Conservation (phyloP, 345 rosid species). For the Brassica incana region DNA sequence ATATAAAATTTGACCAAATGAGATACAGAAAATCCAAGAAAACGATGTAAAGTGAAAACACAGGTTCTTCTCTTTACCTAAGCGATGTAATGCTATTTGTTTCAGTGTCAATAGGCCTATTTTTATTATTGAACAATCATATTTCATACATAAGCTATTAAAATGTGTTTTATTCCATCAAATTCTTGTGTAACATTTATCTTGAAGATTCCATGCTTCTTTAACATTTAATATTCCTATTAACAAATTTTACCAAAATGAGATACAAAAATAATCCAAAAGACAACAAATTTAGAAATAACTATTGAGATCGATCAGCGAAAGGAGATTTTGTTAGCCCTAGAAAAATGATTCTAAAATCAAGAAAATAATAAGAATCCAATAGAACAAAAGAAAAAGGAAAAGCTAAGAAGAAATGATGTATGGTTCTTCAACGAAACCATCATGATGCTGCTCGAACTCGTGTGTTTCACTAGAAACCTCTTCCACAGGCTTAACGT, state of each 20-base stretch:
- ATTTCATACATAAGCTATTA: background rate
- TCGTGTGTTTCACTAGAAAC: conserved; percentile 46
- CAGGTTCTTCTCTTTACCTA: background rate
- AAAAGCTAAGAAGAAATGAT: conserved; percentile 54
- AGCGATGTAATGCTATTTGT: background rate
- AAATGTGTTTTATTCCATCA: background rate
- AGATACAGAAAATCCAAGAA: background rate
- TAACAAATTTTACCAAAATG: background rate
- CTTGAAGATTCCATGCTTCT: conserved; percentile 19
- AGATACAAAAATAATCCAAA: conserved; percentile 5
- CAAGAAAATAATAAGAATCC: background rate
- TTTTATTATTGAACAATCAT: background rate
- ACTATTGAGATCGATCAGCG: conserved; percentile 18
- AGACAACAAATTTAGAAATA: background rate
- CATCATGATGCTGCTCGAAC: conserved; percentile 42
- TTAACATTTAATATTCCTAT: conserved; percentile 25
- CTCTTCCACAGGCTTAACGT: conserved; percentile 45
- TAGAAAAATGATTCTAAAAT: conserved; percentile 15
- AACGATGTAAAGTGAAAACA: background rate
- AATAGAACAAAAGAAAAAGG: background rate
- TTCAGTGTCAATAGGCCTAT: background rate
- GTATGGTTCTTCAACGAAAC: conserved; percentile 48
- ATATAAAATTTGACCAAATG: background rate
- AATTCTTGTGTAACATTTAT: conserved; percentile 4
- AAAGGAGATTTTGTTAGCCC: background rate